Evolutionary conservation across 2,329 filamentous ascomycete genomes (phyloP).

Genomic region (Penicillium verrucosum): DNA sequence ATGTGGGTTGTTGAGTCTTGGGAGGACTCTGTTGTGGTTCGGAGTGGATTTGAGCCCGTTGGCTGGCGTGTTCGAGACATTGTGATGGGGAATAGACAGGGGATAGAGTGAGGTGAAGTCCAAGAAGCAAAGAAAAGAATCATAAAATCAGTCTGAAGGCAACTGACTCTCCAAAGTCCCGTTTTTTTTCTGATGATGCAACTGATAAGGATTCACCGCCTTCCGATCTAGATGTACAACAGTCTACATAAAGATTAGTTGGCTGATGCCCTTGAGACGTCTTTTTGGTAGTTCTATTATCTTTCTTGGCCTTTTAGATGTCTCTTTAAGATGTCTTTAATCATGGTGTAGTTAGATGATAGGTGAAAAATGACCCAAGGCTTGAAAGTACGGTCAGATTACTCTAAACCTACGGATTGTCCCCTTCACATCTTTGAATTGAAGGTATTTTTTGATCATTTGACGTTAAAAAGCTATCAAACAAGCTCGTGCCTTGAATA

Average conservation of each 20-base stretch:
- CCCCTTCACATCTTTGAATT: neutral
- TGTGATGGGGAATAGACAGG: neutral
- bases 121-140: neutral
- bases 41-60: conserved; percentile 26
- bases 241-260: too few relatives aligned
- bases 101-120: neutral
- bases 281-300: neutral
- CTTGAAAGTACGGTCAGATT: neutral
- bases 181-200: conserved; percentile 14
- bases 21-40: conserved; percentile 24
- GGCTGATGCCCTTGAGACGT: too few relatives aligned
- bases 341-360: neutral
- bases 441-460: conserved; percentile 3
- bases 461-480: conserved; percentile 4
- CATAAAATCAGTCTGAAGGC: neutral
- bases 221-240: neutral
- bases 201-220: conserved; percentile 15
- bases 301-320: neutral
- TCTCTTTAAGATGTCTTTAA: neutral
- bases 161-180: neutral
- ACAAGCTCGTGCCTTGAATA: neutral
- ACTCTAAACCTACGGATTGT: neutral
- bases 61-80: conserved; percentile 43
- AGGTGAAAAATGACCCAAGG: neutral
- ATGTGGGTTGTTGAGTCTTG: conserved; percentile 22